Evolutionary conservation across 805 yeast genomes (phyloP).

Genomic region (Kuraishia hungarica): DNA sequence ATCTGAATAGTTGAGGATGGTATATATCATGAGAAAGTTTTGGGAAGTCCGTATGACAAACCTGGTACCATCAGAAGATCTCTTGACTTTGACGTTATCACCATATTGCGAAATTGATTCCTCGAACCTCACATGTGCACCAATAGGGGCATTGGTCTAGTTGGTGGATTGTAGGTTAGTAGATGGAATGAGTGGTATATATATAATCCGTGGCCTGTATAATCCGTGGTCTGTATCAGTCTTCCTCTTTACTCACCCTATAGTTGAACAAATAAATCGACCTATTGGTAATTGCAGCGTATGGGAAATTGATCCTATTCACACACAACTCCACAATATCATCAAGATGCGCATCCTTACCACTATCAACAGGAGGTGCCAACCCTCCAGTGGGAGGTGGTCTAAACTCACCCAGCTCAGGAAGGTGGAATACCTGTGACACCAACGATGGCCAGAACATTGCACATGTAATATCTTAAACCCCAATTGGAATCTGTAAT

Average conservation of each 20-base stretch:
- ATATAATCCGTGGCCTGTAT: too few species aligned
- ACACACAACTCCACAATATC: constrained; percentile 23
- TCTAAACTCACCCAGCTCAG: constrained; percentile 15
- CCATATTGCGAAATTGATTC: constrained; percentile 41
- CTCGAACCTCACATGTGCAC: constrained; percentile 34
- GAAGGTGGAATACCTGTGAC: constrained; percentile 14
- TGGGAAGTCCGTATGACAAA: constrained; percentile 32
- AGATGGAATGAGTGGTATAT: too few species aligned
- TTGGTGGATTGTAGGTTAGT: constrained; percentile 4
- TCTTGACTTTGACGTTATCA: constrained; percentile 26
- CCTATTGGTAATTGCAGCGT: constrained; percentile 26
- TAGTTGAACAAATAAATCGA: constrained; percentile 30
- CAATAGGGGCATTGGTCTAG: constrained; percentile 36
- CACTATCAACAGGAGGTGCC: not conserved
- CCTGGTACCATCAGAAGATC: constrained; percentile 31
- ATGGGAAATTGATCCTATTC: constrained; percentile 19
- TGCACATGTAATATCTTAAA: too few species aligned
- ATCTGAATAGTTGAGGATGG: constrained; percentile 18
- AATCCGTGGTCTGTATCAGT: too few species aligned
- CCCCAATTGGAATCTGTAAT: too few species aligned
- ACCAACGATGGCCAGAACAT: constrained; percentile 26
- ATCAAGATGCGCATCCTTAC: constrained; percentile 17
- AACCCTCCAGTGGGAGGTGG: not conserved
- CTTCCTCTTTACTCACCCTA: constrained; percentile 11
- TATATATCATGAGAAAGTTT: constrained; percentile 34